Base-by-base conservation (phyloP, 331 rosid genomes). In the Prunus yedoensis region DNA sequence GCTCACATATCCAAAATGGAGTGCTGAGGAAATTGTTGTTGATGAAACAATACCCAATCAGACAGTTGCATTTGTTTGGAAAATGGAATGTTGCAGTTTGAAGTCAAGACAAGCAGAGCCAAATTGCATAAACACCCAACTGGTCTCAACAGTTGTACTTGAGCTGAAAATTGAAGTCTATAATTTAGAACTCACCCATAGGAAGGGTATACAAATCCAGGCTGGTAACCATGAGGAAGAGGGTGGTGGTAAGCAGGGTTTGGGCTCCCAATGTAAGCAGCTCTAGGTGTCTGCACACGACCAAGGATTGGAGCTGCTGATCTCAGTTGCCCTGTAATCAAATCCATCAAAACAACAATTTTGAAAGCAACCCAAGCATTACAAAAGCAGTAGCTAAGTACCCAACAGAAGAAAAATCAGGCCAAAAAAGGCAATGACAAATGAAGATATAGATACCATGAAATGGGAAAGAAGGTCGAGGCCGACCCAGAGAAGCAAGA, bases 161-260 rank as follows among this genome's bases (percentile, higher is more conserved):
- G 41, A 59, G 68, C 17, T 17, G 59, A 45, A 10, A 4, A 73
- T 11, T 45, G 9, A 58, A 41, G 51, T 28, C 63, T 28, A 64
- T 10, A 13, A 32, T 38, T 66, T 13, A 63, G 15, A 65, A 77
- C 80, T 68, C 74, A 77, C 80, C 80, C 80, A 20, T 77, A 77
- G 16, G 74, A 47, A 18, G 80, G 80, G 68, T 77, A 77, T 50
- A 68, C 59, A 10, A 58, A 58, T 35, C 80, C 75, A 2, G 68
- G 80, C 27, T 77, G 80, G 74, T 68, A 77, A 30, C 15, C 70
- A 58, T 77, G 74, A 7, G 75, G 73, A 77, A 77, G 35, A 41
- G 80, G 75, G 47, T 58, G 80, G 62, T 77, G 80, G 73, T 77
- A 77, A 20, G 74, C 75, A n/a, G 70, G 30, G 68, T 63, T 35